Conservation (phyloP, 2,329 filamentous ascomycete genomes). For the Alternaria arbusti region DNA sequence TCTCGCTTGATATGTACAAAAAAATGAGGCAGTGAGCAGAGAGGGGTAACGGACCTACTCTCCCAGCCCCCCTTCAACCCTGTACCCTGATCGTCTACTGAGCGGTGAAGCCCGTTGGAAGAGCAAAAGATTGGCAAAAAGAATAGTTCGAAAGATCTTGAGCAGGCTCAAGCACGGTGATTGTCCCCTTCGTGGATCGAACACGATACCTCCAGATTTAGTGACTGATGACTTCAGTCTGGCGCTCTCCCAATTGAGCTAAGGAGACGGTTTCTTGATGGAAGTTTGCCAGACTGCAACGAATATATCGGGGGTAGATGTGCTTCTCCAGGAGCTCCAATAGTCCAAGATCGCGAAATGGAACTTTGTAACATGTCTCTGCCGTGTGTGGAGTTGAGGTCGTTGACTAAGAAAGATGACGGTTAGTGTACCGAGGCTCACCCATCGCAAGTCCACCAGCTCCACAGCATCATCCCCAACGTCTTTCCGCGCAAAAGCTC, state of each 20-base stretch:
- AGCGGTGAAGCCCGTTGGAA: neutral
- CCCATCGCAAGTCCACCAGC: neutral
- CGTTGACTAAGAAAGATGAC: slow-evolving; percentile 5
- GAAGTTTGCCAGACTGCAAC: neutral
- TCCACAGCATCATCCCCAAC: slow-evolving; percentile 12
- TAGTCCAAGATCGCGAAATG: neutral
- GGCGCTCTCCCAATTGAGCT: slow-evolving; percentile 43
- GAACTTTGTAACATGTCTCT: neutral
- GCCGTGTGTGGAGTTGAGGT: neutral
- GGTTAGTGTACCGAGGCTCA: slow-evolving; percentile 5
- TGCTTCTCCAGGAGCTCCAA: neutral
- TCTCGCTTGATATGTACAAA: neutral
- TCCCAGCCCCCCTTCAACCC: neutral
- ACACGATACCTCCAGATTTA: slow-evolving; percentile 40
- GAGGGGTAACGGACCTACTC: neutral
- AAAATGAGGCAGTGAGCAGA: neutral
- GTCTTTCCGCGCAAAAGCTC: neutral
- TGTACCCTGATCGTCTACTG: neutral
- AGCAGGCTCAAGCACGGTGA: slow-evolving; percentile 17
- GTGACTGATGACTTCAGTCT: slow-evolving; percentile 40
- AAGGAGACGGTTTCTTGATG: slow-evolving; percentile 33
- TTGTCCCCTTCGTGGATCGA: slow-evolving; percentile 32
- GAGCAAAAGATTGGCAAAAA: slow-evolving; percentile 4
- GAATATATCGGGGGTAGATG: accelerated
- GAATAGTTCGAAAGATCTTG: slow-evolving; percentile 14